Conservation (phyloP, 2,329 filamentous ascomycete species). For the Fusarium sororula region DNA sequence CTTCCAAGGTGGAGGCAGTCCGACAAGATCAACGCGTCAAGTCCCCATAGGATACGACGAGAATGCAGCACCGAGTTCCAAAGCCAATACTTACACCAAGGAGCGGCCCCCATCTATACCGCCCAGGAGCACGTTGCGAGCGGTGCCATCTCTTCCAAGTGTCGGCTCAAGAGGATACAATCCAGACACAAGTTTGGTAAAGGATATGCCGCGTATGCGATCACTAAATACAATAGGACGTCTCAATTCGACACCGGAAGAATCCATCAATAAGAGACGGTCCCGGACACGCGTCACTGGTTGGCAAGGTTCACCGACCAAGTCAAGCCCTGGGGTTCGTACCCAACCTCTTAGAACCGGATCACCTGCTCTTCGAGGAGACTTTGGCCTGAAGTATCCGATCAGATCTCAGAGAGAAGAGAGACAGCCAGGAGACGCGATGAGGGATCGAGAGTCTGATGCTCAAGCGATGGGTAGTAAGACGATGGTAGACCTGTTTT, state of each 20-base stretch:
- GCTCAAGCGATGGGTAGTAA: constrained; percentile 55
- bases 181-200: not conserved
- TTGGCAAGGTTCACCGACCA: constrained; percentile 37
- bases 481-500: constrained; percentile 64
- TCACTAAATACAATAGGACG: constrained; percentile 41
- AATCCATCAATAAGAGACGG: constrained; percentile 32
- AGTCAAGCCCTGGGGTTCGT: constrained; percentile 42
- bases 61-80: constrained; percentile 23
- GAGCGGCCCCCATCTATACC: constrained; percentile 22
- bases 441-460: constrained; percentile 33
- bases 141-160: constrained; percentile 40
- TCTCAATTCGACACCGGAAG: constrained; percentile 24
- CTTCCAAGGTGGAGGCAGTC: not conserved
- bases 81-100: not conserved
- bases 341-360: constrained; percentile 17
- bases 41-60: constrained; percentile 13
- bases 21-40: not conserved
- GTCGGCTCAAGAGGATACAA: constrained; percentile 1
- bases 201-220: constrained; percentile 33
- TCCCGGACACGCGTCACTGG: constrained; percentile 29
- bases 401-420: not conserved
- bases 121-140: constrained; percentile 31
- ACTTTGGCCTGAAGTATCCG: not conserved
- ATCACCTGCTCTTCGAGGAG: constrained; percentile 6
- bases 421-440: constrained; percentile 2